These are phyloP conservation scores for Anisogramma anomala DNA, from an alignment of 2,329 filamentous ascomycete genomes.

Conservation along the genomic window DNA sequence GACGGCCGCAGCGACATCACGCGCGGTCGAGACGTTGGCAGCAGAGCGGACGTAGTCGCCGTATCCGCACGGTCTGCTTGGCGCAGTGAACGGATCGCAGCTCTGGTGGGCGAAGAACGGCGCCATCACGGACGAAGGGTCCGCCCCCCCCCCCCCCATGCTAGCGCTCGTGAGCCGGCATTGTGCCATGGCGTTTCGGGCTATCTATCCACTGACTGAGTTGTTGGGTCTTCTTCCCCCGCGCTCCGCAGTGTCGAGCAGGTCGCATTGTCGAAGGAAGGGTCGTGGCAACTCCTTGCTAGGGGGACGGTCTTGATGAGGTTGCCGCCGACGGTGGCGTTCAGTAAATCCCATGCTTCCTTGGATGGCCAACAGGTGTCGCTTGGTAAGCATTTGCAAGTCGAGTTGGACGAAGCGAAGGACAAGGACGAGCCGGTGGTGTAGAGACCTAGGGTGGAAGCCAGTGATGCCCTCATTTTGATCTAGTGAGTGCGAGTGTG, in stretches of 20 bases:
- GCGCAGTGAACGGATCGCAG: conserved; percentile 15
- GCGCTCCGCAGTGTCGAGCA: conserved; percentile 28
- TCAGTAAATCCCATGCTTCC: conserved; percentile 32
- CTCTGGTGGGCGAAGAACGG: conserved; percentile 22
- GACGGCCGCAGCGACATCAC: conserved; percentile 15
- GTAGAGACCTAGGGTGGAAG: too few relatives aligned
- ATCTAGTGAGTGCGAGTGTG: too few relatives aligned
- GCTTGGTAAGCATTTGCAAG: conserved; percentile 28
- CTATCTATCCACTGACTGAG: too few relatives aligned
- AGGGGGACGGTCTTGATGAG: conserved; percentile 39
- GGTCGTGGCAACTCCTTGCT: conserved; percentile 33
- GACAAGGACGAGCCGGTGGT: too few relatives aligned
- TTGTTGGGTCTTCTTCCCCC: too few relatives aligned
- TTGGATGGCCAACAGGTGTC: conserved; percentile 38
- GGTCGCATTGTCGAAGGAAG: conserved; percentile 25
- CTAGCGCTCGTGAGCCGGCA: too few relatives aligned
- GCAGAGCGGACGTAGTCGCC: conserved; percentile 23
- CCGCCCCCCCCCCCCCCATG: too few relatives aligned
- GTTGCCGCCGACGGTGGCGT: conserved; percentile 35
- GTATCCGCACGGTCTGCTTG: conserved; percentile 23
- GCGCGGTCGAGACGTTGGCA: conserved; percentile 15
- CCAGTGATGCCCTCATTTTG: too few relatives aligned
- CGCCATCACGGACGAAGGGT: conserved; percentile 17
- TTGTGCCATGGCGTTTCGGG: too few relatives aligned
- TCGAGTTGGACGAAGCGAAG: too few relatives aligned